Percentiles rank a stretch among this genome's conserved stretches.
Evolutionary conservation across 257 asterid species (phyloP).

Genomic region (Primulina huaijiensis): DNA sequence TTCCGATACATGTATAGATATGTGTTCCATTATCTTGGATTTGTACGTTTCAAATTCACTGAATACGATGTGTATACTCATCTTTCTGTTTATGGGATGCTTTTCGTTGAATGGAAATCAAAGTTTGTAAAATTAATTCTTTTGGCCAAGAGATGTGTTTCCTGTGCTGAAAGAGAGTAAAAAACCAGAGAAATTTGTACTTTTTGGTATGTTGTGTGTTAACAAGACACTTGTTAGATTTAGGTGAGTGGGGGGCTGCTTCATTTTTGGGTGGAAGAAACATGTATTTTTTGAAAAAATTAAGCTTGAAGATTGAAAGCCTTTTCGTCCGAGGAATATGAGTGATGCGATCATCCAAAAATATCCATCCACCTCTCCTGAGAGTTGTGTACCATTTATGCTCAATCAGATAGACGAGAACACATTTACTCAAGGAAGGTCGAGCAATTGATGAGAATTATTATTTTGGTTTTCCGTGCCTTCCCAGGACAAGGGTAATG

Average conservation of each 20-base stretch:
- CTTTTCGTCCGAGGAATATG: too few relatives aligned
- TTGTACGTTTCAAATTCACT: too few relatives aligned
- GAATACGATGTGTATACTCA: not conserved
- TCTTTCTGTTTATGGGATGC: not conserved
- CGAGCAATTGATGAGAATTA: not conserved
- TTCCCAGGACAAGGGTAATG: constrained; percentile 82
- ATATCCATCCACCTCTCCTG: not conserved
- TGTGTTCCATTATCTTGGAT: too few relatives aligned
- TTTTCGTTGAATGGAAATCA: not conserved
- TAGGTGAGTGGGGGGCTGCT: not conserved
- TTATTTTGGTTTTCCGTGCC: constrained; percentile 18
- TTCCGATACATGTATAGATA: not conserved
- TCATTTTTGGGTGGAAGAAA: too few relatives aligned
- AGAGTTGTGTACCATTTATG: not conserved
- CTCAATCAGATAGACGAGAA: constrained; percentile 16
- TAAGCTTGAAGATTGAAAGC: too few relatives aligned
- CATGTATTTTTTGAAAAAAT: too few relatives aligned
- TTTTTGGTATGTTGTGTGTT: not conserved
- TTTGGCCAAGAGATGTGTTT: not conserved
- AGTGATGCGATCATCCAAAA: too few relatives aligned
- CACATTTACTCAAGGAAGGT: not conserved
- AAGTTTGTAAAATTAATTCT: not conserved
- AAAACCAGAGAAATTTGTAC: not conserved
- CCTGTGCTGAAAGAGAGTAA: not conserved
- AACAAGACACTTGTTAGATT: not conserved